phyloP scores from a whole-genome alignment of 345 rosid species.

The Euphorbia pulcherrima region DNA sequence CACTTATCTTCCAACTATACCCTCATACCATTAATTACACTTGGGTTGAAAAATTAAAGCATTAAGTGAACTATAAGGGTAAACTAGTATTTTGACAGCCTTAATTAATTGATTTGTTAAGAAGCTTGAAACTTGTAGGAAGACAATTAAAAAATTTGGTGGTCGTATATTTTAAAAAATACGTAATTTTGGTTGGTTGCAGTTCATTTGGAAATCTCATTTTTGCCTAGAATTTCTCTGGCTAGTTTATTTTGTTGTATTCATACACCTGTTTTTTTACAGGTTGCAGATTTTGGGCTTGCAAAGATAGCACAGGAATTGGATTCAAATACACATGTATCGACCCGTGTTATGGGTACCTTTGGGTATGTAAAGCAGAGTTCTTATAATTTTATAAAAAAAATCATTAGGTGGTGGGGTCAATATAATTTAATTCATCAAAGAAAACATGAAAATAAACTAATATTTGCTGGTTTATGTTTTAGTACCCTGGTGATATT shows the following conservation, averaged over 20 bases:
- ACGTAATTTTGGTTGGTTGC: neutral
- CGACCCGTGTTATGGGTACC: slow-evolving; percentile 98
- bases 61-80: too few relatives aligned
- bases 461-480: neutral
- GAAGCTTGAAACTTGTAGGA: too few relatives aligned
- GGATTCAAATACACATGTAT: slow-evolving; percentile 83
- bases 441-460: neutral
- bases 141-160: too few relatives aligned
- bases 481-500: neutral
- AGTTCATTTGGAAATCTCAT: slow-evolving; percentile 8
- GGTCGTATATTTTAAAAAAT: neutral
- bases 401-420: neutral
- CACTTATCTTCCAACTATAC: too few relatives aligned
- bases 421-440: neutral
- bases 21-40: too few relatives aligned
- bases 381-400: neutral
- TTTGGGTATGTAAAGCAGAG: slow-evolving; percentile 60
- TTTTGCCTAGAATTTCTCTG: slow-evolving; percentile 7
- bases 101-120: too few relatives aligned
- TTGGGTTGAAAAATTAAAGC: too few relatives aligned
- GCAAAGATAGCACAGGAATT: slow-evolving; percentile 71
- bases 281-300: slow-evolving; percentile 98
- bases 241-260: slow-evolving; percentile 4
- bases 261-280: slow-evolving; percentile 6
- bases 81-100: too few relatives aligned